phyloP scores from a whole-genome alignment of 2,329 filamentous ascomycete genomes.

The Penicillium psychrosexuale region DNA sequence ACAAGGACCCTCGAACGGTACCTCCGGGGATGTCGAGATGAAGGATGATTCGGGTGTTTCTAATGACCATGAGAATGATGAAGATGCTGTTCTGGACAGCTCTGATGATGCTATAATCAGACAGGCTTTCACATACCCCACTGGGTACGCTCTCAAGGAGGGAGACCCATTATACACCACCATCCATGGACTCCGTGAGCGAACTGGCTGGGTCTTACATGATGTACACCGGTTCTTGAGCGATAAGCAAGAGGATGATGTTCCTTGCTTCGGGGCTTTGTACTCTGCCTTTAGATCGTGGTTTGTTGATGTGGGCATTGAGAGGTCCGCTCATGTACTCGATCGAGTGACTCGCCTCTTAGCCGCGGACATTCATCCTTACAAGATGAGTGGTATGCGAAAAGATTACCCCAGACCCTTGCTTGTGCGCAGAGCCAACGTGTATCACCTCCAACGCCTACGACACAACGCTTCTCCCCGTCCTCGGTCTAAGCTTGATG shows the following conservation, averaged over 20 bases:
- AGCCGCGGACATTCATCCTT: slow-evolving; percentile 80
- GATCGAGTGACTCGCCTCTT: slow-evolving; percentile 83
- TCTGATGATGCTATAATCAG: slow-evolving; percentile 63
- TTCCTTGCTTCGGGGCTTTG: slow-evolving; percentile 87
- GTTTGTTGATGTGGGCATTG: slow-evolving; percentile 97
- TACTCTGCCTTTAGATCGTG: slow-evolving; percentile 92
- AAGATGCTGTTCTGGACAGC: slow-evolving; percentile 53
- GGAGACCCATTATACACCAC: slow-evolving; percentile 65
- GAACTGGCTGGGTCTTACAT: slow-evolving; percentile 76
- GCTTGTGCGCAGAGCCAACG: slow-evolving; percentile 87
- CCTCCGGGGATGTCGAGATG: slow-evolving; percentile 46
- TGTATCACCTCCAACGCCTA: slow-evolving; percentile 90
- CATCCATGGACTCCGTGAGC: slow-evolving; percentile 77
- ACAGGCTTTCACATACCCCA: slow-evolving; percentile 82
- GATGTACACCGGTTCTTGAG: slow-evolving; percentile 80
- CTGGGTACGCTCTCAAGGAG: slow-evolving; percentile 74
- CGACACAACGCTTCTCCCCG: slow-evolving; percentile 89
- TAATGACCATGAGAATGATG: slow-evolving; percentile 36
- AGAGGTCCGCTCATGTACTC: slow-evolving; percentile 87
- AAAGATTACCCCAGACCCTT: slow-evolving; percentile 91
- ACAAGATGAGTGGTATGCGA: slow-evolving; percentile 87
- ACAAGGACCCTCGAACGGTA: slow-evolving; percentile 38
- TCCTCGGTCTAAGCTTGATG: slow-evolving; percentile 86
- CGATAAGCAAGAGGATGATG: slow-evolving; percentile 86
- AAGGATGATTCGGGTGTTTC: slow-evolving; percentile 40